Conservation (phyloP, 2,329 filamentous ascomycete genomes). For the Myriangium duriaei region DNA sequence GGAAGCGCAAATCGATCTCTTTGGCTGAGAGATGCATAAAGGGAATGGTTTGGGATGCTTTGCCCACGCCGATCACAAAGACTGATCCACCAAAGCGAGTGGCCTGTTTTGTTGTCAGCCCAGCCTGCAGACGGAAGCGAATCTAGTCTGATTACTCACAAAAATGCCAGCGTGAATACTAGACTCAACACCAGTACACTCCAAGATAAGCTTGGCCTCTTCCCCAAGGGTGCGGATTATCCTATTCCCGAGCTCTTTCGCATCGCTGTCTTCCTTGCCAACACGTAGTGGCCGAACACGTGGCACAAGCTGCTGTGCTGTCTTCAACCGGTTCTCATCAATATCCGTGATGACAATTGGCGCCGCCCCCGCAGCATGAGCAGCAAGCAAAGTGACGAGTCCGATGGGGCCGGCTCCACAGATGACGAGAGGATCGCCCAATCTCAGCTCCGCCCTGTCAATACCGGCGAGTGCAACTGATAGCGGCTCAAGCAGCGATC, state of each 20-base stretch:
- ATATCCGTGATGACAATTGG: slow-evolving; percentile 81
- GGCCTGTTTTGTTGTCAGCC: slow-evolving; percentile 10
- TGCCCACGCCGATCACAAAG: slow-evolving; percentile 26
- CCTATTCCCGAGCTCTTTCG: slow-evolving; percentile 16
- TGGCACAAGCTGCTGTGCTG: slow-evolving; percentile 54
- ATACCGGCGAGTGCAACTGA: slow-evolving; percentile 36
- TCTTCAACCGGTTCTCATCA: slow-evolving; percentile 61
- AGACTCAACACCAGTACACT: slow-evolving; percentile 25
- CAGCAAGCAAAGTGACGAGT: slow-evolving; percentile 45
- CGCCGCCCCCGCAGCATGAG: slow-evolving; percentile 52
- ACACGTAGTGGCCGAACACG: slow-evolving; percentile 19
- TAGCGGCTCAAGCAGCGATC: slow-evolving; percentile 36
- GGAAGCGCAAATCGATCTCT: slow-evolving; percentile 29
- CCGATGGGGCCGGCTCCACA: slow-evolving; percentile 55
- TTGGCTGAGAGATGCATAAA: slow-evolving; percentile 27
- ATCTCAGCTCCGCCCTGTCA: slow-evolving; percentile 21
- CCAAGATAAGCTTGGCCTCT: slow-evolving; percentile 18
- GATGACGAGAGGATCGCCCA: slow-evolving; percentile 33
- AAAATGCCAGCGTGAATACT: slow-evolving; percentile 23
- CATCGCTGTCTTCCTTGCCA: slow-evolving; percentile 12
- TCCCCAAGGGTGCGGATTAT: slow-evolving; percentile 18
- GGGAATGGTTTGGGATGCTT: slow-evolving; percentile 25
- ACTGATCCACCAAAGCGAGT: slow-evolving; percentile 27
- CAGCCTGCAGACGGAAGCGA: background rate
- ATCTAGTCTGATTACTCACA: too few species aligned